Evolutionary conservation across 108 stramenopile genomes (phyloP).

Genomic region (Chaetoceros muelleri): DNA sequence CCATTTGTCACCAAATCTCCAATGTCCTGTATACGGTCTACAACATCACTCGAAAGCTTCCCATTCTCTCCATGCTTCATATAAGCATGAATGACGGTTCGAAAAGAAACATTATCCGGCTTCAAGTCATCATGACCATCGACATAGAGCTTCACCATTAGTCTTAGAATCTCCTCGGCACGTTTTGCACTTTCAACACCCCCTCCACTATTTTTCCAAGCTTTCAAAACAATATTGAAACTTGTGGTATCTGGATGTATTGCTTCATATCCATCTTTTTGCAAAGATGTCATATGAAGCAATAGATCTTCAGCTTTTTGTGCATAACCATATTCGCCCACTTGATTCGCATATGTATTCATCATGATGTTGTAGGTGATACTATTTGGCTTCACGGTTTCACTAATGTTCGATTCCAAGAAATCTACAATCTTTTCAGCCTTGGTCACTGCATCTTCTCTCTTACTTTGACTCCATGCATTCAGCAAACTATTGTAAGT

Average conservation of each 20-base stretch:
- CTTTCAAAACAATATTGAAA: constrained; percentile 5
- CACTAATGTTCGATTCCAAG: background rate
- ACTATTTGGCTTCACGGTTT: background rate
- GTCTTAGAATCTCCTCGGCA: constrained; percentile 15
- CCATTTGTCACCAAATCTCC: constrained; percentile 18
- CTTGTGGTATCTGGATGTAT: background rate
- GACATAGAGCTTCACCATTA: constrained; percentile 17
- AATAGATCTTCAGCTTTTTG: background rate
- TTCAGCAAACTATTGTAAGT: background rate
- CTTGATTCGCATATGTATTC: background rate
- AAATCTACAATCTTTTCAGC: background rate
- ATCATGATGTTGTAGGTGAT: background rate
- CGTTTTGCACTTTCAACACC: constrained; percentile 19
- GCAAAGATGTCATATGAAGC: background rate
- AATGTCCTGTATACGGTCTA: constrained; percentile 15
- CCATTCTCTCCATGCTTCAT: constrained; percentile 11
- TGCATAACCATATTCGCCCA: background rate
- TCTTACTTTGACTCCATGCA: background rate
- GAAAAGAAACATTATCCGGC: constrained; percentile 20
- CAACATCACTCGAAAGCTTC: background rate
- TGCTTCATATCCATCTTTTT: background rate
- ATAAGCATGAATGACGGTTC: constrained; percentile 24
- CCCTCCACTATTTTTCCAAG: constrained; percentile 24
- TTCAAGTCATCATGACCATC: constrained; percentile 17
- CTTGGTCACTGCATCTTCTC: background rate